Evolutionary conservation across 208 protist genomes (phyloP).

Genomic region (Vickermania spadyakhi): DNA sequence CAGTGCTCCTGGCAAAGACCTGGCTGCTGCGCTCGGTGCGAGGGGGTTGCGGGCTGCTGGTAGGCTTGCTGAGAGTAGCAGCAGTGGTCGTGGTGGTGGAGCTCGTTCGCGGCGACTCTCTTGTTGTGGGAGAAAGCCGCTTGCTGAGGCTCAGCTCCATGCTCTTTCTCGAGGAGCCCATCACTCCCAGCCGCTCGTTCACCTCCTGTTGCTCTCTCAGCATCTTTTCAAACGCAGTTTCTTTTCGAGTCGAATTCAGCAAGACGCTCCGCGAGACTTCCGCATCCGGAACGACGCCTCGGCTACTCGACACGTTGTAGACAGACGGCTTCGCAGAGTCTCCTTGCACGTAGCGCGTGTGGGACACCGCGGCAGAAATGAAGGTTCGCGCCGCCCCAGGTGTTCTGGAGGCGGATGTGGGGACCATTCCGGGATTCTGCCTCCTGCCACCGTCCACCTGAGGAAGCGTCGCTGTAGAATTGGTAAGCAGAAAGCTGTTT

Average conservation of each 20-base stretch:
- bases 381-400: background rate
- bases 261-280: background rate
- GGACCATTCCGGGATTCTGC: background rate
- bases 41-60: background rate
- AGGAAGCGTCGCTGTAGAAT: background rate
- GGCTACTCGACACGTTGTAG: background rate
- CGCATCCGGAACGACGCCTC: background rate
- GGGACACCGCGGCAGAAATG: background rate
- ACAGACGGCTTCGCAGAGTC: background rate
- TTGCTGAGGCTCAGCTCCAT: background rate
- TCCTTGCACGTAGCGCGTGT: background rate
- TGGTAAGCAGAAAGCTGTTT: background rate
- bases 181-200: background rate
- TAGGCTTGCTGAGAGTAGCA: no score
- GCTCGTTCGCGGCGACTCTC: background rate
- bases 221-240: background rate
- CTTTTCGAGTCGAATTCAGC: background rate
- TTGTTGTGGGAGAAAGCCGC: background rate
- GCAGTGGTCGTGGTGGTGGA: background rate
- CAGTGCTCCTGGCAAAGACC: background rate
- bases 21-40: background rate
- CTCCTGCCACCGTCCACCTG: background rate
- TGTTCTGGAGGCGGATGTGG: background rate
- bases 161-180: background rate
- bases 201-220: background rate